These are phyloP conservation scores for Neonectria neomacrospora DNA, from an alignment of 2,329 filamentous ascomycete genomes.

Conservation along the genomic window DNA sequence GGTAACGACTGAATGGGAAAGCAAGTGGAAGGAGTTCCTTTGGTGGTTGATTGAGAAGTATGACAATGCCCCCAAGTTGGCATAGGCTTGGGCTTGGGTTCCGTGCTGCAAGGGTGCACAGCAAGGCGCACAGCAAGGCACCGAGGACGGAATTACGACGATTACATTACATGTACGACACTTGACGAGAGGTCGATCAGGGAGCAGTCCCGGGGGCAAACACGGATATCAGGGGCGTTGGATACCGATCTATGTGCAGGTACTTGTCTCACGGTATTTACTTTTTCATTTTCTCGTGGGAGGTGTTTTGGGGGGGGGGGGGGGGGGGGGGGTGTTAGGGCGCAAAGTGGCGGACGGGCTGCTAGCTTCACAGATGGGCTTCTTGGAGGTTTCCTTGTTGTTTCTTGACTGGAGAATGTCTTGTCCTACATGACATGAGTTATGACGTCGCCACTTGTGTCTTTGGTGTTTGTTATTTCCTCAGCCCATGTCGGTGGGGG, in stretches of 20 bases:
- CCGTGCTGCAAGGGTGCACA: background rate
- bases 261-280: background rate
- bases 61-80: conserved; percentile 34
- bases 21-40: conserved; percentile 69
- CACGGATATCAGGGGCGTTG: background rate
- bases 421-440: background rate
- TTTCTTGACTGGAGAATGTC: background rate
- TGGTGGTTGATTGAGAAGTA: conserved; percentile 60
- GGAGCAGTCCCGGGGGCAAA: background rate
- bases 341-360: background rate
- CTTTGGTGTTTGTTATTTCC: background rate
- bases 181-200: background rate
- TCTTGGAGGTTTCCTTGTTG: background rate
- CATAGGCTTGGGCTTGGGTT: background rate
- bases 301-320: background rate
- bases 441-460: background rate
- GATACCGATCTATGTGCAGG: background rate
- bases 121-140: background rate
- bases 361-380: background rate
- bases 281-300: no score
- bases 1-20: conserved; percentile 59
- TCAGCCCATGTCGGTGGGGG: background rate
- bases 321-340: background rate
- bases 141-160: background rate
- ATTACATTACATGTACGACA: background rate